These are phyloP conservation scores for Krasilnikovozyma curviuscula DNA, from an alignment of 768 basidiomycete genomes.

Conservation along the genomic window DNA sequence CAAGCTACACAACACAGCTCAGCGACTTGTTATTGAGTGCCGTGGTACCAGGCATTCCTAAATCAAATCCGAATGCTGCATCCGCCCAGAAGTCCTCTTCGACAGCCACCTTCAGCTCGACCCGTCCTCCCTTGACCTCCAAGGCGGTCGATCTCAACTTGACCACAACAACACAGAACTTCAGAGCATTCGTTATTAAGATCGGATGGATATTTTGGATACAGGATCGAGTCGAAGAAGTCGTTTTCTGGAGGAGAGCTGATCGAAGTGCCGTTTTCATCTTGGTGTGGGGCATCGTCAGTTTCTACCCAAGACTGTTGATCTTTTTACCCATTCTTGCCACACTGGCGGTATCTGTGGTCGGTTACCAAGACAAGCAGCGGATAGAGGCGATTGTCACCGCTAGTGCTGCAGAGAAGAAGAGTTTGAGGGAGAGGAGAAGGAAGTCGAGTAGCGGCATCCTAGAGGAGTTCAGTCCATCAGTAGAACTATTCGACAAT, in stretches of 20 bases:
- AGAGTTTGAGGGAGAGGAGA: too few relatives aligned
- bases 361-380: too few relatives aligned
- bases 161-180: slow-evolving; percentile 11
- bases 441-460: too few relatives aligned
- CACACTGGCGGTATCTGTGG: too few relatives aligned
- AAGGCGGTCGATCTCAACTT: slow-evolving; percentile 9
- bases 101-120: too few relatives aligned
- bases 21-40: slow-evolving; percentile 4
- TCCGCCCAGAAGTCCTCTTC: neutral
- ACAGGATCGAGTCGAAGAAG: slow-evolving; percentile 9
- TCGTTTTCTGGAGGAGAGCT: slow-evolving; percentile 6
- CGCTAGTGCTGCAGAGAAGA: too few relatives aligned
- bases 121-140: too few relatives aligned
- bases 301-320: too few relatives aligned
- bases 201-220: slow-evolving; percentile 7
- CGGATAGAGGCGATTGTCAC: too few relatives aligned
- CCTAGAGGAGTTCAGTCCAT: too few relatives aligned
- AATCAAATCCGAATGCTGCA: neutral
- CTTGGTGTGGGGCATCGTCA: slow-evolving; percentile 3
- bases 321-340: too few relatives aligned
- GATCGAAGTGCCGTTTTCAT: slow-evolving; percentile 1
- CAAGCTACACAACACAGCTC: slow-evolving; percentile 9
- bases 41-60: slow-evolving; percentile 10
- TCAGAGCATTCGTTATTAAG: neutral
- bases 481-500: too few relatives aligned